These are phyloP conservation scores for Hypoxylon crocopeplum DNA, from an alignment of 495 filamentous ascomycete species.

Conservation along the genomic window DNA sequence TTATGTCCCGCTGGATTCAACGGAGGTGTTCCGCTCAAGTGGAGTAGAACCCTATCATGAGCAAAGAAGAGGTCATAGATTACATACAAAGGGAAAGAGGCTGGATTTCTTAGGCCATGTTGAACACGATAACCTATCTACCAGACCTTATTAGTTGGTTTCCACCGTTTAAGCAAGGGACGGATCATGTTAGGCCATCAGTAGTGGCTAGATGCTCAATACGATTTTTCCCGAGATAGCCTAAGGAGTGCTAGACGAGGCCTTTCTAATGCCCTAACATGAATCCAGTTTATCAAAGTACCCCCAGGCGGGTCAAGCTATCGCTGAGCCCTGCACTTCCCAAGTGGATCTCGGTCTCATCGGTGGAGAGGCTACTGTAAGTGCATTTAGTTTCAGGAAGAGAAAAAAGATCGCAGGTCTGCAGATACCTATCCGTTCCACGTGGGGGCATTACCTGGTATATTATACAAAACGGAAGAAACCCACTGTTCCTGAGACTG, in stretches of 20 bases:
- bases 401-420: conserved; percentile 13
- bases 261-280: conserved; percentile 14
- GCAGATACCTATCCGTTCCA: conserved; percentile 2
- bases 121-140: conserved; percentile 1
- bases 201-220: not conserved
- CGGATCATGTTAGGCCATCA: not conserved
- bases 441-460: conserved; percentile 14
- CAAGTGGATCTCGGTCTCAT: conserved; percentile 22
- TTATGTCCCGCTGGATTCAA: not conserved
- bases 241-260: conserved; percentile 6
- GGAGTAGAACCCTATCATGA: not conserved
- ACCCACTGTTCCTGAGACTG: no score
- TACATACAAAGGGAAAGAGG: not conserved
- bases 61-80: not conserved
- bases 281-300: conserved; percentile 8
- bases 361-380: conserved; percentile 11
- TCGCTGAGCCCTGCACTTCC: conserved; percentile 19
- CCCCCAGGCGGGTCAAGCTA: conserved; percentile 15
- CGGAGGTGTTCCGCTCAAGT: conserved; percentile 1
- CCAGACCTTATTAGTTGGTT: not conserved
- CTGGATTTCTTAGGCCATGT: not conserved
- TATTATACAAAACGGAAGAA: no score
- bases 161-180: conserved; percentile 8
- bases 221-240: conserved; percentile 33
- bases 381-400: not conserved